Base-by-base conservation (phyloP, 73 alveolate species). In the Paramecium biaurelia region DNA sequence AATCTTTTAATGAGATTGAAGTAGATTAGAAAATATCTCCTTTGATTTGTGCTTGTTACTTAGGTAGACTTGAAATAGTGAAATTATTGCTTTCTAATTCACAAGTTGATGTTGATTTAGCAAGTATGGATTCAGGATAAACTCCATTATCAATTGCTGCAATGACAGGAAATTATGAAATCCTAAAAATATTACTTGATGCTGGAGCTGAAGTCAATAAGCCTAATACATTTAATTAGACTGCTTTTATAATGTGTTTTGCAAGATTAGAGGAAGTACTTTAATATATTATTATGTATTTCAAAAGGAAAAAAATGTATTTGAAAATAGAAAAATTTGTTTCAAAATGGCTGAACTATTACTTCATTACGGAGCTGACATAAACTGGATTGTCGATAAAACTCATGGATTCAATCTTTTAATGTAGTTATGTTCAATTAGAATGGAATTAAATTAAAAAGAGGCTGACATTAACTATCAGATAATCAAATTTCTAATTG, bases 321-420 rank as follows among this genome's bases (percentile, higher is more conserved):
- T 85, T 85, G 98, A 96, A 76, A 96, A 96, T 86, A 89, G 96
- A 58, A 96, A 96, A 85, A 94, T 96, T 18, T 96, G 98, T 74
- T 63, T 93, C 28, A 96, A 96, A 86, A 96, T 96, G 58, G 98
- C 98, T 24, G 97, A 94, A 57, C 86, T 96, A 1, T 67, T 96
- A 21, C 94, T 96, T 21, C 72, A 90, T 30, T 87, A 79, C 87
- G 98, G 98, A 14, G 97, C 98, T 23, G 98, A 96, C 76, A 93
- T 96, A n/a, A 85, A 96, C 67, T 92, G 94, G 94, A 89, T 89
- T 21, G 94, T 89, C 0, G 94, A 72, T 38, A 92, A 53, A 28
- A 92, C 82, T 23, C 93, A 94, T 45, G 98, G 97, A n/a, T 94
- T 92, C 53, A 96, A 97, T 34, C 86, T 94, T 24, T 92, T 96